Percentiles rank a stretch among this genome's conserved stretches.
These are phyloP conservation scores for Triangularia setosa DNA, from an alignment of 2,329 filamentous ascomycete genomes.

Conservation along the genomic window DNA sequence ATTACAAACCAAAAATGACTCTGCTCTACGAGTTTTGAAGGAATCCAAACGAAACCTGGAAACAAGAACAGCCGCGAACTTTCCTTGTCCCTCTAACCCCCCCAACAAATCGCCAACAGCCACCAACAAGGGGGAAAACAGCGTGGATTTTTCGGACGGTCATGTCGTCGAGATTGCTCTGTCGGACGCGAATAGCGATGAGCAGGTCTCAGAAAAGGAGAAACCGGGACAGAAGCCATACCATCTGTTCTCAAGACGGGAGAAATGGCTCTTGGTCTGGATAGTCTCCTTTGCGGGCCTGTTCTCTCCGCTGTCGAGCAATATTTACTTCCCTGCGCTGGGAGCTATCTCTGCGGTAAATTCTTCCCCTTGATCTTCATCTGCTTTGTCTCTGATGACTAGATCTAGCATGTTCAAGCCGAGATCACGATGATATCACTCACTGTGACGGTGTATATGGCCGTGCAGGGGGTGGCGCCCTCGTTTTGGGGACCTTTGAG, in stretches of 20 bases:
- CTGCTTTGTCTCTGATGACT: not conserved
- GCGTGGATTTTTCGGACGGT: not conserved
- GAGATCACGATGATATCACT: constrained; percentile 16
- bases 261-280: constrained; percentile 19
- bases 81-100: not conserved
- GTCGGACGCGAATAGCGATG: not conserved
- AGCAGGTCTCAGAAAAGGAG: not conserved
- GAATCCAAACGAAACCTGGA: not conserved
- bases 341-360: constrained; percentile 16
- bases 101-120: not conserved
- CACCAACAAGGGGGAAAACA: not conserved
- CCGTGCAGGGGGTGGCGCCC: constrained; percentile 20
- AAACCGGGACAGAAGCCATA: constrained; percentile 5
- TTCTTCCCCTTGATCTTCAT: not conserved
- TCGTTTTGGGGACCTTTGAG: constrained; percentile 23
- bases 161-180: not conserved
- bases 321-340: constrained; percentile 24
- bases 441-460: constrained; percentile 23
- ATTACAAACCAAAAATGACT: not conserved
- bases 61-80: not conserved
- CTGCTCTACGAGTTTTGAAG: not conserved
- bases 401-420: constrained; percentile 8
- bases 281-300: constrained; percentile 21
- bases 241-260: constrained; percentile 15
- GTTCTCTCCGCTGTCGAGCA: constrained; percentile 21